Conservation (phyloP, 306 rosid species). For the Hippophae rhamnoides region DNA sequence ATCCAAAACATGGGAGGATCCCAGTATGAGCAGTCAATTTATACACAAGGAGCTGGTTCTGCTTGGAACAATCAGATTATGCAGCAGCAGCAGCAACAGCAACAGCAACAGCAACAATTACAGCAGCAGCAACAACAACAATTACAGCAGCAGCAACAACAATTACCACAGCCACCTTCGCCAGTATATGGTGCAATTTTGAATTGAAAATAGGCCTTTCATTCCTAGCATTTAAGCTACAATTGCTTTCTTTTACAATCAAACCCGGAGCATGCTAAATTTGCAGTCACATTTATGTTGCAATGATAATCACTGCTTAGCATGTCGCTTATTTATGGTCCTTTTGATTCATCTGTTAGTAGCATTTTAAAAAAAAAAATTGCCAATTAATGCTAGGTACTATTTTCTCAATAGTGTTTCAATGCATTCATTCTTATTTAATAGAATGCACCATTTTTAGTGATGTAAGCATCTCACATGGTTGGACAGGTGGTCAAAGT, state of each 20-base stretch:
- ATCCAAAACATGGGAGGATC: slow-evolving; percentile 49
- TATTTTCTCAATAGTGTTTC: slow-evolving; percentile 9
- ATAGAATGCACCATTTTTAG: slow-evolving; percentile 12
- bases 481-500: slow-evolving; percentile 46
- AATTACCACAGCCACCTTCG: slow-evolving; percentile 37
- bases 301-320: slow-evolving; percentile 5
- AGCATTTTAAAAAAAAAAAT: too few species aligned
- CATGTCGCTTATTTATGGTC: slow-evolving; percentile 7
- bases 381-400: too few species aligned
- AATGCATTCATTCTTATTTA: slow-evolving; percentile 11
- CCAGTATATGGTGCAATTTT: slow-evolving; percentile 53
- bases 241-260: too few species aligned
- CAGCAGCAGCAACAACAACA: too few species aligned
- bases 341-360: too few species aligned
- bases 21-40: slow-evolving; percentile 54
- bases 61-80: slow-evolving; percentile 75
- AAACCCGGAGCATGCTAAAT: slow-evolving; percentile 10
- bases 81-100: slow-evolving; percentile 27
- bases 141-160: slow-evolving; percentile 20
- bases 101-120: too few species aligned
- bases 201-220: slow-evolving; percentile 18
- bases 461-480: slow-evolving; percentile 9
- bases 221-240: too few species aligned
- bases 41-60: slow-evolving; percentile 44
- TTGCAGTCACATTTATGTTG: slow-evolving; percentile 17